phyloP scores from a whole-genome alignment of 1,284 basidiomycete species.

The Somion occarium region DNA sequence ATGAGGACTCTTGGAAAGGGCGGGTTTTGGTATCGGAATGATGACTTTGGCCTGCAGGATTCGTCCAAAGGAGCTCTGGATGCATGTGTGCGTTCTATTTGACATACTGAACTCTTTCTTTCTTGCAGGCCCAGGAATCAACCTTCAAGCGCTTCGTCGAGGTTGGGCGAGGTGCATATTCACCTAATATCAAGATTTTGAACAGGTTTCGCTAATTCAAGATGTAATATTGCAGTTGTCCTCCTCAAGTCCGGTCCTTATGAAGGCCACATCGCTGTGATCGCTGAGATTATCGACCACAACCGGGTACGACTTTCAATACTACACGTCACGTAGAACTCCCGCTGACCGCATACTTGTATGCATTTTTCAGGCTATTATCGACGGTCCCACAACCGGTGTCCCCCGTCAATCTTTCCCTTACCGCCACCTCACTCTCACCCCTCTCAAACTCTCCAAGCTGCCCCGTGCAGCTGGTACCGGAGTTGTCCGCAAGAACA shows the following conservation, averaged over 20 bases:
- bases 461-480: constrained; percentile 88
- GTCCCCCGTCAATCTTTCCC: constrained; percentile 91
- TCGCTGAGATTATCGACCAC: constrained; percentile 98
- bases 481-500: constrained; percentile 79
- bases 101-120: constrained; percentile 11
- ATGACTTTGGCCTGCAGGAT: neutral
- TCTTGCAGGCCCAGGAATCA: constrained; percentile 49
- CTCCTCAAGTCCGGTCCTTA: constrained; percentile 89
- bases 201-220: neutral
- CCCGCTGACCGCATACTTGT: too few relatives aligned
- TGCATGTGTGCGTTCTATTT: constrained; percentile 4
- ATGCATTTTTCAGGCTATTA: constrained; percentile 76
- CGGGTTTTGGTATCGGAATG: neutral
- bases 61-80: neutral
- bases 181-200: neutral
- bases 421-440: constrained; percentile 92
- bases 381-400: constrained; percentile 89
- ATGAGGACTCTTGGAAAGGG: neutral
- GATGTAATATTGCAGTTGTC: constrained; percentile 56
- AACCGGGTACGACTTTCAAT: constrained; percentile 75
- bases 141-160: constrained; percentile 98
- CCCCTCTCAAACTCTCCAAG: constrained; percentile 78
- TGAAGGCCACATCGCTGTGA: constrained; percentile 90
- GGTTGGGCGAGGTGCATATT: constrained; percentile 80
- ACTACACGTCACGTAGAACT: constrained; percentile 3